Evolutionary conservation across 148 eudicot species (phyloP).

Genomic region (Nepenthes gracilis): DNA sequence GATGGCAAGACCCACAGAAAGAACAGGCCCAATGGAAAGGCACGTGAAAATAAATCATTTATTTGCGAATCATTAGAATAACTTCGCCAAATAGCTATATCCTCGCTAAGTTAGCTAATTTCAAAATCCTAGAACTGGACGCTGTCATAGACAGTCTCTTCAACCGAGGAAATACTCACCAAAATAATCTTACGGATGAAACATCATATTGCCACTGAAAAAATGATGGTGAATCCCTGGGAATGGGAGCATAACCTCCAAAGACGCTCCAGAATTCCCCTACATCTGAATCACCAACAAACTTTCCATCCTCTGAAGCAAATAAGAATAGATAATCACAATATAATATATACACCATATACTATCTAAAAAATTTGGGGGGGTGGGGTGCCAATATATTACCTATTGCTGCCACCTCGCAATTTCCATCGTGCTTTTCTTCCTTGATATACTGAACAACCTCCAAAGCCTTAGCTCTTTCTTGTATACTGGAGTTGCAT

Average conservation of each 20-base stretch:
- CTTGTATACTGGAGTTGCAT: conserved; percentile 60
- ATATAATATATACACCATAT: not conserved
- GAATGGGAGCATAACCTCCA: conserved; percentile 87
- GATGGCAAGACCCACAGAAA: too few relatives aligned
- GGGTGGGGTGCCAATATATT: not conserved
- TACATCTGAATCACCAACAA: conserved; percentile 63
- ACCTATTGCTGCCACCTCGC: conserved; percentile 67
- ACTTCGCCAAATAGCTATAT: not conserved
- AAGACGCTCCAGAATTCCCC: conserved; percentile 83
- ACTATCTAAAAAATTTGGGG: not conserved
- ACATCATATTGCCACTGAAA: conserved; percentile 14
- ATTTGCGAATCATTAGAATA: too few relatives aligned
- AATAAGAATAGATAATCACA: conserved; percentile 6
- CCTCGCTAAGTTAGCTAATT: not conserved
- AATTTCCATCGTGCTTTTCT: conserved; percentile 55
- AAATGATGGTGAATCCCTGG: conserved; percentile 30
- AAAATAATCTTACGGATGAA: conserved; percentile 17
- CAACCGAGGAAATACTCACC: conserved; percentile 23
- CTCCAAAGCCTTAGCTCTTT: conserved; percentile 74
- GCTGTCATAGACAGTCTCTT: not conserved
- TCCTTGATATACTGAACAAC: conserved; percentile 81
- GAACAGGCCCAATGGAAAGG: too few relatives aligned
- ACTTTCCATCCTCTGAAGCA: conserved; percentile 63
- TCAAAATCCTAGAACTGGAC: not conserved
- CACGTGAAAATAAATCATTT: too few relatives aligned